These are phyloP conservation scores for Orbilia oligospora DNA, from an alignment of 2,329 filamentous ascomycete genomes.

Conservation along the genomic window DNA sequence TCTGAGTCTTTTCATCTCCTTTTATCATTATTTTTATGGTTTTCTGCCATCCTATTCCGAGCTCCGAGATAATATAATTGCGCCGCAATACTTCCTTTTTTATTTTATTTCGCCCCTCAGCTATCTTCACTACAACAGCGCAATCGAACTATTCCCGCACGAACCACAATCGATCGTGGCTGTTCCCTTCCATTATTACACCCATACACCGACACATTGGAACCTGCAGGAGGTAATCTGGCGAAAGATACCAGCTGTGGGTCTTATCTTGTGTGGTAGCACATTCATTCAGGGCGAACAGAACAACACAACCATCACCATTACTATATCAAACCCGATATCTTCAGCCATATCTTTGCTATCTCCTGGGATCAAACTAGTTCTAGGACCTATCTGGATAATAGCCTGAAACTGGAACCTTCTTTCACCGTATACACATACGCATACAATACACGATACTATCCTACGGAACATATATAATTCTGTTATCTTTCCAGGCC, in stretches of 20 bases:
- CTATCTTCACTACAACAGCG: neutral
- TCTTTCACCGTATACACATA: slow-evolving; percentile 34
- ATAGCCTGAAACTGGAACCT: slow-evolving; percentile 45
- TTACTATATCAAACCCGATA: slow-evolving; percentile 44
- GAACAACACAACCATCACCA: slow-evolving; percentile 26
- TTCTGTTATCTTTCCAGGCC: slow-evolving; percentile 17
- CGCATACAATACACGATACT: neutral
- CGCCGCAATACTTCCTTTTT: neutral
- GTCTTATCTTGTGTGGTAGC: slow-evolving; percentile 53
- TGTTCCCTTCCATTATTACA: neutral
- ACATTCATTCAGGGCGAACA: slow-evolving; percentile 46
- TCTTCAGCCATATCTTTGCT: slow-evolving; percentile 18
- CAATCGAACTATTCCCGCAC: slow-evolving; percentile 5
- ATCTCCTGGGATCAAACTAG: slow-evolving; percentile 27
- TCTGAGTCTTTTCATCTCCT: slow-evolving; percentile 18
- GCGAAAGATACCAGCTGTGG: slow-evolving; percentile 32
- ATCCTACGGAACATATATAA: slow-evolving; percentile 22
- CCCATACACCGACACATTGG: slow-evolving; percentile 3
- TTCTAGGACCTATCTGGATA: slow-evolving; percentile 16
- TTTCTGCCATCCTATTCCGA: slow-evolving; percentile 1
- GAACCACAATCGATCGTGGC: slow-evolving; percentile 4
- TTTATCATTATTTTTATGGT: slow-evolving; percentile 15
- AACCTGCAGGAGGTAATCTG: slow-evolving; percentile 36
- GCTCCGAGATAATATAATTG: slow-evolving; percentile 1
- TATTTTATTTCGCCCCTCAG: neutral